phyloP scores from a whole-genome alignment of 2,329 filamentous ascomycete species.

The Epichloe sylvatica region DNA sequence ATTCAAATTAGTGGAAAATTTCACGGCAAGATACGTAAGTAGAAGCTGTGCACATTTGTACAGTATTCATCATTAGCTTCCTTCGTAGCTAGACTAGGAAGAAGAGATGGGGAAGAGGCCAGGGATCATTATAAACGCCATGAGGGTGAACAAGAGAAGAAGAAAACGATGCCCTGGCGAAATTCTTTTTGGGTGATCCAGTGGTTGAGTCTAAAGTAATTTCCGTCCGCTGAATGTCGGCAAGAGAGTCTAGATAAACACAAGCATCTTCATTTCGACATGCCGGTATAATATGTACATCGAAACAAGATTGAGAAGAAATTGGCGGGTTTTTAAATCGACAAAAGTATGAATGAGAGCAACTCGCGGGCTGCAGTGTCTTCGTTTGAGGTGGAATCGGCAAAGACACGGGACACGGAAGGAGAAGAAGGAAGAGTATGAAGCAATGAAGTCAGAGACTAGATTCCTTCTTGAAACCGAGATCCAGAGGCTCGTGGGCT shows the following conservation, averaged over 20 bases:
- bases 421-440: neutral
- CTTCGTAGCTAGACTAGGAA: neutral
- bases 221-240: neutral
- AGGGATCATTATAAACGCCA: neutral
- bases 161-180: neutral
- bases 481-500: slow-evolving; percentile 23
- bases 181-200: neutral
- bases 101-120: neutral
- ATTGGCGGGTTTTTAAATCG: neutral
- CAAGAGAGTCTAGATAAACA: slow-evolving; percentile 1
- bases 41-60: neutral
- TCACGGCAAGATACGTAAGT: neutral
- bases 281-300: slow-evolving; percentile 5
- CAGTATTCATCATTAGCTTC: slow-evolving; percentile 2
- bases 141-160: neutral
- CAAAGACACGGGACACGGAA: neutral
- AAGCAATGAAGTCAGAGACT: slow-evolving; percentile 7
- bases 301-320: neutral
- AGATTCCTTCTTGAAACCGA: slow-evolving; percentile 28
- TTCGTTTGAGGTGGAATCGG: neutral
- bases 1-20: no score
- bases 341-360: neutral
- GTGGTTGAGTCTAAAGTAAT: neutral
- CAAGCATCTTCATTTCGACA: slow-evolving; percentile 1
- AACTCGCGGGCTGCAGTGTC: neutral